phyloP scores from a whole-genome alignment of 2,329 filamentous ascomycete genomes.

The Chaetomiaceae sp. region DNA sequence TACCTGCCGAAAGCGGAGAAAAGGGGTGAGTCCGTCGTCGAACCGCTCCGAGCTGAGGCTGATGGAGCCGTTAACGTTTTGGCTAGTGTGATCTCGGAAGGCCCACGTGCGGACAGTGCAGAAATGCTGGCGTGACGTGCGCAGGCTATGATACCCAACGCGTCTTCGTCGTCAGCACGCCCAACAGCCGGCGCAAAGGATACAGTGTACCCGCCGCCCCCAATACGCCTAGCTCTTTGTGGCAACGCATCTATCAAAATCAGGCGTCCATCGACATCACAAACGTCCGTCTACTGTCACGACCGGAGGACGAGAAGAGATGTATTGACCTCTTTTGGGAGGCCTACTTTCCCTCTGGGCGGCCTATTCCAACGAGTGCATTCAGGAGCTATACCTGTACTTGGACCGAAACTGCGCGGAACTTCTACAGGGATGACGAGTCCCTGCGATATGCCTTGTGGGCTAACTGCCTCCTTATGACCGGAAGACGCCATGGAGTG shows the following conservation, averaged over 20 bases:
- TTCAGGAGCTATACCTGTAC: slow-evolving; percentile 14
- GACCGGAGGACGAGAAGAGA: slow-evolving; percentile 8
- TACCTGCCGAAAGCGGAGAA: slow-evolving; percentile 8
- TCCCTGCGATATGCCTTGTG: slow-evolving; percentile 15
- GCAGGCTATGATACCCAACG: slow-evolving; percentile 5
- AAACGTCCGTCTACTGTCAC: neutral
- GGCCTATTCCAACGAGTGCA: slow-evolving; percentile 2
- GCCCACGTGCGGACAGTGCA: slow-evolving; percentile 9
- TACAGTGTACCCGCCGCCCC: neutral
- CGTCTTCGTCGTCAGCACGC: slow-evolving; percentile 17
- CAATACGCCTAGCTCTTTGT: neutral
- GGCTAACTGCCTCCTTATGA: slow-evolving; percentile 17
- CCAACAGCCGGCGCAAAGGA: slow-evolving; percentile 1
- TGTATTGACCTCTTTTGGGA: slow-evolving; percentile 20
- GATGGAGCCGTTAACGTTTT: no score
- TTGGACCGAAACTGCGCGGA: slow-evolving; percentile 17
- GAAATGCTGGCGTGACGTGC: slow-evolving; percentile 7
- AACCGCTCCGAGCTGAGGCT: no score
- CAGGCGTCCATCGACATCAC: neutral
- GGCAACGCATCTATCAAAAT: neutral
- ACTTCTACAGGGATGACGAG: slow-evolving; percentile 1
- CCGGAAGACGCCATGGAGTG: neutral
- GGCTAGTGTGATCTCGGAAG: slow-evolving; percentile 10
- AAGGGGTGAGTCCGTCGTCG: neutral
- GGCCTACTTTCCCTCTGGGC: slow-evolving; percentile 16